Base-by-base conservation (phyloP, 2,329 filamentous ascomycete genomes). In the Aureobasidium sp. region DNA sequence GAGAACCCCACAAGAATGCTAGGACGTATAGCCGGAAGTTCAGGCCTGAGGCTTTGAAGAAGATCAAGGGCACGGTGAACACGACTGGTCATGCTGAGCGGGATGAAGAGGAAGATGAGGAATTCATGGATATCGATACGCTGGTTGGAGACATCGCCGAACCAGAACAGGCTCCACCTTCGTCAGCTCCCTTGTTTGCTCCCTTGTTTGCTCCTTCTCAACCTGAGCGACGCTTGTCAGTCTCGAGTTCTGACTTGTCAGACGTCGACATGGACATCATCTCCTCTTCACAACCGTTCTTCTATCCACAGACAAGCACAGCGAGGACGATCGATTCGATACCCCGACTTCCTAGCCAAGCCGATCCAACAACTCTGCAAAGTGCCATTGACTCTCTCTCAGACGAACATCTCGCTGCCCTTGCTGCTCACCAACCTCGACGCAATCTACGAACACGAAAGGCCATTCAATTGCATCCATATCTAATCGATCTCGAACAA, bases 391-490 rank as follows among this genome's bases (percentile, higher is more conserved):
- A 42, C 25, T 47, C 50, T 23, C 18, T 47, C 18, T 40, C 47
- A 20, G 62, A 67, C 15, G 36, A 58, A 8, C 31, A 64, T 36
- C 23, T 61, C 29, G 53, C 56, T 50, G 36, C 18, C 18, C 38
- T 55, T 33, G 64, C 63, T 33, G 68, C 64, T 31, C 43, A 61
- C 7, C 58, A 50, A 42, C 62, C 63, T 13, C 65, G 68, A 56
- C 71, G 81, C 47, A 78, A 74, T 11, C 74, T 85, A 27, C 76
- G 83, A n/a, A 72, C 79, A 53, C 74, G 83, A 13, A 82, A 82
- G 54, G 79, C 82, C 18, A 83, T 83, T 54, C 83, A 85, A 68
- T 69, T 85, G 33, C 80, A 84, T 73, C 83, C 83, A 3, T 85
- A 84, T 67, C 70, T 79, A 27, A 69, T 83, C 27, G 82, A 85